Evolutionary conservation across 2,329 filamentous ascomycete genomes (phyloP).

Genomic region (Zymoseptoria ardabiliae): DNA sequence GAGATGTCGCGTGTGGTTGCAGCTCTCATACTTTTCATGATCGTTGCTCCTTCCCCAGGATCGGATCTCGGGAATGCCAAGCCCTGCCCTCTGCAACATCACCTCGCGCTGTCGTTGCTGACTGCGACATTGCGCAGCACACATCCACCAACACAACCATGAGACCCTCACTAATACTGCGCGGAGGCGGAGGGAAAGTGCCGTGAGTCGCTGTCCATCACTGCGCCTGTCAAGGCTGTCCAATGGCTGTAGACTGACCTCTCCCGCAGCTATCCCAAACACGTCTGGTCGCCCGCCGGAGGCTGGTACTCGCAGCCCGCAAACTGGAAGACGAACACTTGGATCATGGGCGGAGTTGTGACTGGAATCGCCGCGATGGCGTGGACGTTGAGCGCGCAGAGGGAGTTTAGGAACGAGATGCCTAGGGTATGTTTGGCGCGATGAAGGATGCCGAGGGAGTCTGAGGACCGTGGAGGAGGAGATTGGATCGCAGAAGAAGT

Average conservation of each 20-base stretch:
- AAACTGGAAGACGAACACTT: slow-evolving; percentile 94
- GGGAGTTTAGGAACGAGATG: slow-evolving; percentile 66
- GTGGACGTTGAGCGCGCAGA: slow-evolving; percentile 64
- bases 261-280: slow-evolving; percentile 35
- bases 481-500: not conserved
- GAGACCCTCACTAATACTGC: slow-evolving; percentile 25
- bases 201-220: slow-evolving; percentile 44
- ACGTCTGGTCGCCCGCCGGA: slow-evolving; percentile 97
- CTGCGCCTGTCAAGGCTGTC: not conserved
- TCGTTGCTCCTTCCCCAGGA: slow-evolving; percentile 1
- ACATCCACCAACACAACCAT: slow-evolving; percentile 17
- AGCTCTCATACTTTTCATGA: not conserved
- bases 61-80: not conserved
- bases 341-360: slow-evolving; percentile 62
- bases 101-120: slow-evolving; percentile 6
- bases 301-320: slow-evolving; percentile 93
- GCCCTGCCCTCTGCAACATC: slow-evolving; percentile 5
- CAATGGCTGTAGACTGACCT: slow-evolving; percentile 16
- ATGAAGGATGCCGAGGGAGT: not conserved
- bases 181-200: slow-evolving; percentile 74
- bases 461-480: not conserved
- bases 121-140: not conserved
- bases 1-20: not conserved
- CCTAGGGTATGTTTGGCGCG: slow-evolving; percentile 45
- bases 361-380: slow-evolving; percentile 59